Conservation (phyloP, 2,329 filamentous ascomycete genomes). For the Biscogniauxia sp. region DNA sequence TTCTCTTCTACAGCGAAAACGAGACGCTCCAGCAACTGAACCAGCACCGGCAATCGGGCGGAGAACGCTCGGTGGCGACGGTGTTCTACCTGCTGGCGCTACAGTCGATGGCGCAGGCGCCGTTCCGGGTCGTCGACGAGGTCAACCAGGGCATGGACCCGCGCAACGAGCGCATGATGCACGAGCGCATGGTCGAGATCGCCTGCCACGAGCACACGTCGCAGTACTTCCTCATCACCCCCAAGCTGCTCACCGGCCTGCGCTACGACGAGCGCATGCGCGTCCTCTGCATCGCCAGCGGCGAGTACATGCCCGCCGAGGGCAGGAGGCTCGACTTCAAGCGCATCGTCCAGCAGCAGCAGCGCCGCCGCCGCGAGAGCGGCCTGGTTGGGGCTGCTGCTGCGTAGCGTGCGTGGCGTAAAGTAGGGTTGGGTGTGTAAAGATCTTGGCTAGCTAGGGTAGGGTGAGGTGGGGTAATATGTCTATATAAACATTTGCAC, state of each 20-base stretch:
- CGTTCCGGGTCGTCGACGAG: constrained; percentile 97
- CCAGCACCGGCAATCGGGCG: constrained; percentile 91
- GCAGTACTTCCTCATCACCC: constrained; percentile 96
- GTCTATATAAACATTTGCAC: too few species aligned
- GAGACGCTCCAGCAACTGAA: constrained; percentile 84
- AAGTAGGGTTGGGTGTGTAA: too few species aligned
- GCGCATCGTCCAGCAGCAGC: constrained; percentile 41
- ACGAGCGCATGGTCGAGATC: constrained; percentile 97
- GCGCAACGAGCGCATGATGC: constrained; percentile 95
- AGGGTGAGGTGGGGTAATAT: too few species aligned
- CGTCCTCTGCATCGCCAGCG: constrained; percentile 89
- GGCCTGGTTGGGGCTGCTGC: constrained; percentile 16
- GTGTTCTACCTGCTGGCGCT: constrained; percentile 99
- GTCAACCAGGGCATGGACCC: constrained; percentile 99
- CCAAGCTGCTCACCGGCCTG: constrained; percentile 83
- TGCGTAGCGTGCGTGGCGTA: constrained; percentile 12
- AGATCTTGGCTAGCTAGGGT: too few species aligned
- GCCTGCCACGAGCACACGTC: constrained; percentile 79
- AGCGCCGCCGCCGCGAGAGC: too few species aligned
- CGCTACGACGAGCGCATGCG: constrained; percentile 90
- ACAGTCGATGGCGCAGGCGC: constrained; percentile 87
- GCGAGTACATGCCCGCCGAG: constrained; percentile 66
- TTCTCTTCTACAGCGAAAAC: constrained; percentile 55
- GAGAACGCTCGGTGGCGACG: constrained; percentile 92
- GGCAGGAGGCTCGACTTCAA: constrained; percentile 50